Evolutionary conservation across 1,284 basidiomycete species (phyloP).

Genomic region (Tetrapyrgos nigripes): DNA sequence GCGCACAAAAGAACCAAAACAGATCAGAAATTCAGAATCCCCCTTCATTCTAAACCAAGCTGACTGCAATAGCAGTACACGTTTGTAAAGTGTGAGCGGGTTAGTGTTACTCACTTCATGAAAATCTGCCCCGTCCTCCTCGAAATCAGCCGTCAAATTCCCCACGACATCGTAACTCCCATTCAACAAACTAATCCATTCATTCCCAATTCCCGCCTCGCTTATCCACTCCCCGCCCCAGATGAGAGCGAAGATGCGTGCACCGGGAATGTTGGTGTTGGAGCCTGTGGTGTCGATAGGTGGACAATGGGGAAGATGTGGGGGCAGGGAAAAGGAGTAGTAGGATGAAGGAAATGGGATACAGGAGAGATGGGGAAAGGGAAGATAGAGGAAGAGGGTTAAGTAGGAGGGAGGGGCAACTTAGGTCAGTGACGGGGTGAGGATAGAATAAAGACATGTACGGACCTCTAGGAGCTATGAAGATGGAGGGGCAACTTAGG

Average conservation of each 20-base stretch:
- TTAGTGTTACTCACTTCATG: slow-evolving; percentile 12
- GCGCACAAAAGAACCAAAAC: no score
- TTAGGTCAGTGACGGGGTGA: no score
- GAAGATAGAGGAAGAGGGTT: neutral
- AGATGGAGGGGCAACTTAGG: no score
- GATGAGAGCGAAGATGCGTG: slow-evolving; percentile 4
- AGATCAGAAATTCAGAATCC: no score
- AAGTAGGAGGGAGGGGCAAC: neutral
- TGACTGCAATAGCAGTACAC: no score
- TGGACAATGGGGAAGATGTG: no score
- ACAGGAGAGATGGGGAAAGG: no score
- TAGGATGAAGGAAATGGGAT: no score
- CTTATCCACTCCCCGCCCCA: slow-evolving; percentile 7
- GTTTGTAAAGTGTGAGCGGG: no score
- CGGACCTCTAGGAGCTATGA: slow-evolving; percentile 13
- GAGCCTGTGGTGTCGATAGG: neutral
- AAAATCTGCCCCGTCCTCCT: slow-evolving; percentile 10
- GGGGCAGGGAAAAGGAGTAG: no score
- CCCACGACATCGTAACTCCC: slow-evolving; percentile 12
- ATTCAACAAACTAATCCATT: slow-evolving; percentile 1
- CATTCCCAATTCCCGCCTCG: slow-evolving; percentile 7
- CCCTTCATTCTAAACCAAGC: no score
- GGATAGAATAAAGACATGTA: no score
- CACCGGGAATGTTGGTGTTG: slow-evolving; percentile 1
- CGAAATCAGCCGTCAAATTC: slow-evolving; percentile 10